A percentile compares a stretch with the other conserved stretches of the same genome.
phyloP scores from a whole-genome alignment of 768 basidiomycete species.

The Leccinum pellstonianum region DNA sequence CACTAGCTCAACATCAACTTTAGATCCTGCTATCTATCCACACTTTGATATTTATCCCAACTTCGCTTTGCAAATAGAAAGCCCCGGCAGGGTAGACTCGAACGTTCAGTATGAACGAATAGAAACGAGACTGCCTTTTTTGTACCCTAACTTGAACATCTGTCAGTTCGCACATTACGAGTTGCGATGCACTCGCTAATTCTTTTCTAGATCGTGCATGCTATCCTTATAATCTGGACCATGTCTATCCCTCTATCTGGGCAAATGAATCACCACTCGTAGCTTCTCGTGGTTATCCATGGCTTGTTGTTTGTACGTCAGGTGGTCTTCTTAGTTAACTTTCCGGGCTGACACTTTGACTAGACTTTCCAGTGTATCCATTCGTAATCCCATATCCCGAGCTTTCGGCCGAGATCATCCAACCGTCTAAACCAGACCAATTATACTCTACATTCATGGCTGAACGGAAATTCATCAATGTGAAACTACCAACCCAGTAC shows the following conservation, averaged over 20 bases:
- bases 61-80: conserved; percentile 4
- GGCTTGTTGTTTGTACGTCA: conserved; percentile 38
- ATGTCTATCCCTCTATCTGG: conserved; percentile 34
- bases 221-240: conserved; percentile 41
- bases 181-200: background rate
- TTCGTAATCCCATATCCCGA: conserved; percentile 17
- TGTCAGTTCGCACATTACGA: conserved; percentile 30
- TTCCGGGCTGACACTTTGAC: background rate
- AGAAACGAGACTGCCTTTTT: conserved; percentile 8
- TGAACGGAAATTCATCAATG: conserved; percentile 1
- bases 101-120: conserved; percentile 1
- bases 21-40: conserved; percentile 43
- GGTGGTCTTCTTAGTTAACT: background rate
- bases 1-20: conserved; percentile 16
- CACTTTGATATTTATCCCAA: conserved; percentile 42
- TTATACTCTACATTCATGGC: background rate
- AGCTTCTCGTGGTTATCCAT: conserved; percentile 32
- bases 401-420: conserved; percentile 4
- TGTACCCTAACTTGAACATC: conserved; percentile 28
- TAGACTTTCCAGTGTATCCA: conserved; percentile 28
- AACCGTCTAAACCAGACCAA: conserved; percentile 2
- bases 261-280: conserved; percentile 6
- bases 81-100: background rate
- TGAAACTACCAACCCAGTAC: conserved; percentile 19
- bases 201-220: conserved; percentile 34